These are phyloP conservation scores for Pseudogymnoascus sp. DNA, from an alignment of 2,329 filamentous ascomycete species.

Conservation along the genomic window DNA sequence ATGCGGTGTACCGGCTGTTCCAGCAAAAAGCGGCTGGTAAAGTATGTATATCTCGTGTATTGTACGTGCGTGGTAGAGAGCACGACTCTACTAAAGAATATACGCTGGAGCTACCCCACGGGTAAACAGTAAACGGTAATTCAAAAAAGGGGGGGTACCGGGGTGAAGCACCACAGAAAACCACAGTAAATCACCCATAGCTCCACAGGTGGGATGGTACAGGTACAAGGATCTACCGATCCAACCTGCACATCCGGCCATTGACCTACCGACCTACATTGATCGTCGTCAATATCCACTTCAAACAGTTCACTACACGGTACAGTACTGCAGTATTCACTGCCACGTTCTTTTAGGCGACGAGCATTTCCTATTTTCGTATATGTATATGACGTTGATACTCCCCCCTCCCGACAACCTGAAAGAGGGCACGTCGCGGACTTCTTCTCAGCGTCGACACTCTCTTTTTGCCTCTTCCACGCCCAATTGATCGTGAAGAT, in stretches of 20 bases:
- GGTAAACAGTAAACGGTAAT: neutral
- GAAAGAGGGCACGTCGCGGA: neutral
- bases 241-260: neutral
- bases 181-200: neutral
- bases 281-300: conserved; percentile 3
- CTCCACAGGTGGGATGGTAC: neutral
- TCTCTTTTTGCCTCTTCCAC: neutral
- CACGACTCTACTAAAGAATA: too few species aligned
- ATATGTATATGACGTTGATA: conserved; percentile 5
- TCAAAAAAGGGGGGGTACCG: neutral
- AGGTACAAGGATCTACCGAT: neutral
- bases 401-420: neutral
- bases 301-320: neutral
- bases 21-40: neutral
- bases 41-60: neutral
- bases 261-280: conserved; percentile 1
- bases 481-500: conserved; percentile 1
- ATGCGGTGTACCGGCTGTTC: neutral
- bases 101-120: neutral
- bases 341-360: neutral
- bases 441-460: neutral
- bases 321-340: conserved; percentile 1
- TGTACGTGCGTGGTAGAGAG: neutral
- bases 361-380: neutral
- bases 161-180: neutral